phyloP scores from a whole-genome alignment of 192 early-diverging fungal genomes.

The Coemansia sp. region DNA sequence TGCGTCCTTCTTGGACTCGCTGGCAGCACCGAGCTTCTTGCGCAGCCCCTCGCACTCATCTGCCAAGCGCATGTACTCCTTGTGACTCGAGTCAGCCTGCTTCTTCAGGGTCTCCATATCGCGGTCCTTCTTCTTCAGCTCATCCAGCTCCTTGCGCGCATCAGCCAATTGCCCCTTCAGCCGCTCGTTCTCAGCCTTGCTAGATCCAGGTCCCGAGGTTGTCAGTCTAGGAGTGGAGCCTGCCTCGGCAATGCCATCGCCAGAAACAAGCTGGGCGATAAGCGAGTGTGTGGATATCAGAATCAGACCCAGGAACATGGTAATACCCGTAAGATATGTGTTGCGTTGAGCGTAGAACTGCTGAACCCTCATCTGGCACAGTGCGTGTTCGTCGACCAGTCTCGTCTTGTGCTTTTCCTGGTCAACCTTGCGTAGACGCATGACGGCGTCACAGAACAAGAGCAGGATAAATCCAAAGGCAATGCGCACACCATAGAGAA shows the following conservation, averaged over 20 bases:
- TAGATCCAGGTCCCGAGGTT: constrained; percentile 25
- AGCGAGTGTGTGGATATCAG: constrained; percentile 53
- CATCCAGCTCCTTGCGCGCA: constrained; percentile 51
- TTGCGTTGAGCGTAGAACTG: constrained; percentile 63
- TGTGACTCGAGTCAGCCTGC: constrained; percentile 53
- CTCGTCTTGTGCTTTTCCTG: constrained; percentile 24
- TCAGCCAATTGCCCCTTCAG: constrained; percentile 42
- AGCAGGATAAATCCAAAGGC: constrained; percentile 53
- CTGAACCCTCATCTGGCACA: constrained; percentile 56
- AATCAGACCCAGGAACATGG: constrained; percentile 59
- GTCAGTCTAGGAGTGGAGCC: constrained; percentile 13
- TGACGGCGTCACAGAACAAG: constrained; percentile 52
- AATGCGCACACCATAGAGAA: constrained; percentile 50
- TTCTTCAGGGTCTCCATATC: constrained; percentile 57
- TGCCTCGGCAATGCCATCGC: constrained; percentile 14
- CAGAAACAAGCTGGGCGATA: constrained; percentile 42
- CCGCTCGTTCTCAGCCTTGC: constrained; percentile 37
- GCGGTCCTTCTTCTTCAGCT: constrained; percentile 45
- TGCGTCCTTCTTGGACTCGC: constrained; percentile 54
- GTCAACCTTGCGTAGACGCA: constrained; percentile 48
- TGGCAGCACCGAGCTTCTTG: constrained; percentile 33
- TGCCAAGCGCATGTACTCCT: constrained; percentile 58
- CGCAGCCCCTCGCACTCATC: constrained; percentile 45
- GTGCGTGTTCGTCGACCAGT: constrained; percentile 49
- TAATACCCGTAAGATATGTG: constrained; percentile 60